A percentile compares a stretch with the other conserved stretches of the same genome.
phyloP scores from a whole-genome alignment of 805 yeast genomes.

The Kuraishia molischiana region DNA sequence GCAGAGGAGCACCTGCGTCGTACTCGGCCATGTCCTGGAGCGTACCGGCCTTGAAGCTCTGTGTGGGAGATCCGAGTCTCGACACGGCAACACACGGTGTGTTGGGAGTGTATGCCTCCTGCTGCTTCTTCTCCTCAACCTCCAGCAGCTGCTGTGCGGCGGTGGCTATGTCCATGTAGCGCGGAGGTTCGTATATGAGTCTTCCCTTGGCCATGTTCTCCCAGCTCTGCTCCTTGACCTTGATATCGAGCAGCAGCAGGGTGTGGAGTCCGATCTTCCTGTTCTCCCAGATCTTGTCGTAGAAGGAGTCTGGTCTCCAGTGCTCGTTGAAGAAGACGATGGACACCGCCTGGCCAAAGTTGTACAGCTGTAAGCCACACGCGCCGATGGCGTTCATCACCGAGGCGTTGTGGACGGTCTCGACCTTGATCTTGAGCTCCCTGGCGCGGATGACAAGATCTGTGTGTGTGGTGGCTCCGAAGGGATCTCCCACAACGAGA shows the following conservation, averaged over 20 bases:
- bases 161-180: conserved; percentile 88
- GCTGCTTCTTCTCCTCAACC: conserved; percentile 69
- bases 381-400: conserved; percentile 99
- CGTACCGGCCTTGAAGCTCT: conserved; percentile 77
- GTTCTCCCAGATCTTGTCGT: conserved; percentile 81
- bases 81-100: conserved; percentile 95
- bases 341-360: conserved; percentile 96
- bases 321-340: conserved; percentile 89
- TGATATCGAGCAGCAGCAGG: conserved; percentile 77
- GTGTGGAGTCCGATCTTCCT: conserved; percentile 89
- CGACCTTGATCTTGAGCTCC: conserved; percentile 68
- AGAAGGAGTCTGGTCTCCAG: conserved; percentile 97
- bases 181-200: conserved; percentile 89
- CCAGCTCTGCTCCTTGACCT: conserved; percentile 92
- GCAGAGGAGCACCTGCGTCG: conserved; percentile 92
- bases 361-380: conserved; percentile 90
- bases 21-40: conserved; percentile 66
- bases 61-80: conserved; percentile 81
- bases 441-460: conserved; percentile 89
- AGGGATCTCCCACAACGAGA: conserved; percentile 94
- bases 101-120: conserved; percentile 69
- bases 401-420: conserved; percentile 88
- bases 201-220: conserved; percentile 93
- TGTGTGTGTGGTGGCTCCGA: conserved; percentile 97
- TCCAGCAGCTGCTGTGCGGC: conserved; percentile 86